Evolutionary conservation across 2,329 filamentous ascomycete species (phyloP).

Genomic region (Diaporthe destruens): DNA sequence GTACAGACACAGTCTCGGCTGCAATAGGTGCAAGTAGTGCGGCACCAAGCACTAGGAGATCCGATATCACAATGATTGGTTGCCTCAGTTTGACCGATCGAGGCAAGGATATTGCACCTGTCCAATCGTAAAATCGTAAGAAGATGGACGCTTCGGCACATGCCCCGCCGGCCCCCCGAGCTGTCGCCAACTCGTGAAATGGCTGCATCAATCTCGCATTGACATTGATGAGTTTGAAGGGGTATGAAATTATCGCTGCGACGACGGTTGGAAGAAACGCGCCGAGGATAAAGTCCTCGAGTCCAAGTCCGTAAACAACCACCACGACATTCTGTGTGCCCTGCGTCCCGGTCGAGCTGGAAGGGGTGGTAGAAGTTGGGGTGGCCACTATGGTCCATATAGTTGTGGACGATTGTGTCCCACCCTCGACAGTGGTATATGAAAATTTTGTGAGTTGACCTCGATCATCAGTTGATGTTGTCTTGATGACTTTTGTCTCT

Average conservation of each 20-base stretch:
- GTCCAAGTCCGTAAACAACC: constrained; percentile 9
- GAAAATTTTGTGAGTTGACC: neutral
- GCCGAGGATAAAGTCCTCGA: constrained; percentile 33
- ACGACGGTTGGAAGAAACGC: constrained; percentile 39
- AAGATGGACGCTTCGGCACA: constrained; percentile 24
- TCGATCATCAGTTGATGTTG: neutral
- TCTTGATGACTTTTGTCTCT: neutral
- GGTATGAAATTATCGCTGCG: constrained; percentile 33
- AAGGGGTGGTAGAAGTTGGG: neutral
- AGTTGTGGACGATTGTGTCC: neutral
- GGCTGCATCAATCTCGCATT: constrained; percentile 41
- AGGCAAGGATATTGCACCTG: constrained; percentile 13
- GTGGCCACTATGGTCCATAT: neutral
- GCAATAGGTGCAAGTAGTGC: constrained; percentile 34
- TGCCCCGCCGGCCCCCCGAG: neutral
- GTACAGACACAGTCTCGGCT: constrained; percentile 31
- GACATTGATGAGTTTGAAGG: constrained; percentile 39
- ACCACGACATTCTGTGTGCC: neutral
- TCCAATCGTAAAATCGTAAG: constrained; percentile 33
- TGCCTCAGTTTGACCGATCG: constrained; percentile 16
- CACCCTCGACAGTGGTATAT: constrained; percentile 1
- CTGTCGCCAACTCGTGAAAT: constrained; percentile 37
- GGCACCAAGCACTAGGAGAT: constrained; percentile 33
- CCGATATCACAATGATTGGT: constrained; percentile 36
- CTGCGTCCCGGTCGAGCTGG: neutral